A percentile compares a stretch with the other conserved stretches of the same genome.
Evolutionary conservation across 2,329 filamentous ascomycete species (phyloP).

Genomic region (Phyllachora maydis): DNA sequence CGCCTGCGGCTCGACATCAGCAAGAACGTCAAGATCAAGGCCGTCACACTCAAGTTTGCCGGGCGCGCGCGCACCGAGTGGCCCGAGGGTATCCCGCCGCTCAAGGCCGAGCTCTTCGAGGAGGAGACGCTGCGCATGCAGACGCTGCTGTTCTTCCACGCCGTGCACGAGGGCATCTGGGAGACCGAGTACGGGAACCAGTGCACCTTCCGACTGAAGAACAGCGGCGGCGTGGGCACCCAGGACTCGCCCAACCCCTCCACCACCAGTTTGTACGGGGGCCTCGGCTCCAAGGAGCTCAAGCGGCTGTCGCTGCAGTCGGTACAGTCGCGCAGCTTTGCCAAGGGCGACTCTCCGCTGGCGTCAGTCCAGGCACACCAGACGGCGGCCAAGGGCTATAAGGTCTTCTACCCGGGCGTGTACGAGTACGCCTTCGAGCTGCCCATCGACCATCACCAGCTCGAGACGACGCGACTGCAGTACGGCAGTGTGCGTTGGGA

Average conservation of each 20-base stretch:
- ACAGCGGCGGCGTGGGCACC: conserved; percentile 11
- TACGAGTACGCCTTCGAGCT: conserved; percentile 63
- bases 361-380: conserved; percentile 40
- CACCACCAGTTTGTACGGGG: conserved; percentile 3
- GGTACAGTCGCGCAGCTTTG: conserved; percentile 70
- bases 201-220: conserved; percentile 31
- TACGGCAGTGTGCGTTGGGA: conserved; percentile 79
- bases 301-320: conserved; percentile 59
- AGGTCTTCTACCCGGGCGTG: conserved; percentile 57
- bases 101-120: conserved; percentile 67
- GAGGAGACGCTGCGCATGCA: conserved; percentile 75
- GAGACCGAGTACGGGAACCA: conserved; percentile 42
- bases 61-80: conserved; percentile 81
- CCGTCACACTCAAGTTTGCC: conserved; percentile 67
- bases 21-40: conserved; percentile 86
- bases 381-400: conserved; percentile 51
- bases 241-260: conserved; percentile 10
- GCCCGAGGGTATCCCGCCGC: conserved; percentile 86
- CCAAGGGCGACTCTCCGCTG: conserved; percentile 52
- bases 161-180: conserved; percentile 34
- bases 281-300: conserved; percentile 25
- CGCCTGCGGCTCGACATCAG: conserved; percentile 63
- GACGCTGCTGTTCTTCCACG: conserved; percentile 83
- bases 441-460: conserved; percentile 69
- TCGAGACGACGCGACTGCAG: conserved; percentile 76